Base-by-base conservation (phyloP, 306 rosid genomes). In the Prunus dulcis region DNA sequence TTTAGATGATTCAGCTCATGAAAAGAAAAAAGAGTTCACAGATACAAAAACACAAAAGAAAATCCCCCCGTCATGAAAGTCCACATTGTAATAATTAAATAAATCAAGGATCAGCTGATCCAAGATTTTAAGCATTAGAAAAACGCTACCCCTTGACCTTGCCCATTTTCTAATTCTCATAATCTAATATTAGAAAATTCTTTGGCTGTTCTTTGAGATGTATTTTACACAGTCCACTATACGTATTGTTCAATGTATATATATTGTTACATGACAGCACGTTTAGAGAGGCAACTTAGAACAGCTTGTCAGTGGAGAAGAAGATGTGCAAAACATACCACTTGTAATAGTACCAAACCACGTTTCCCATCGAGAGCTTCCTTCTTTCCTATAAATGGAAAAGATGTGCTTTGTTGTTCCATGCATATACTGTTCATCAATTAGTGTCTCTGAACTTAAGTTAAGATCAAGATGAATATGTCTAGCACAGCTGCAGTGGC, bases 321-420 rank as follows among this genome's bases (percentile, higher is more conserved):
- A 19, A 53, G 64, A 52, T 60, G 64, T 71, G 75, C 75, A 71
- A 53, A 32, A 51, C 75, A 71, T 9, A 51, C 75, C 51, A 51
- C 49, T 64, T 19, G 49, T 18, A 34, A 9, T 38, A 34, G 38
- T 52, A 2, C 19, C 9, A 60, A 27, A 4, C 38, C 20, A 10
- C 6, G 22, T 27, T 49, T 69, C 61, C 61, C 32, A 30, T 67
- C 7, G 4, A 47, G 52, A 47, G 52, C 4, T 47, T 47, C 52
- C 52, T 55, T 8, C 27, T 18, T 55, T n/a, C 61, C 61, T 55
- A 55, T 55, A 55, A 55, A 55, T 55, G 14, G 9, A 7, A n/a
- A 55, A 28, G 1, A n/a, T 70, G 11, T 28, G 63, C 11, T 11
- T 28, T 19, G 25, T n/a, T 62, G 19, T 62, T 62, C 20, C 64